These are phyloP conservation scores for Echites panduratus DNA, from an alignment of 257 asterid species.

Conservation along the genomic window DNA sequence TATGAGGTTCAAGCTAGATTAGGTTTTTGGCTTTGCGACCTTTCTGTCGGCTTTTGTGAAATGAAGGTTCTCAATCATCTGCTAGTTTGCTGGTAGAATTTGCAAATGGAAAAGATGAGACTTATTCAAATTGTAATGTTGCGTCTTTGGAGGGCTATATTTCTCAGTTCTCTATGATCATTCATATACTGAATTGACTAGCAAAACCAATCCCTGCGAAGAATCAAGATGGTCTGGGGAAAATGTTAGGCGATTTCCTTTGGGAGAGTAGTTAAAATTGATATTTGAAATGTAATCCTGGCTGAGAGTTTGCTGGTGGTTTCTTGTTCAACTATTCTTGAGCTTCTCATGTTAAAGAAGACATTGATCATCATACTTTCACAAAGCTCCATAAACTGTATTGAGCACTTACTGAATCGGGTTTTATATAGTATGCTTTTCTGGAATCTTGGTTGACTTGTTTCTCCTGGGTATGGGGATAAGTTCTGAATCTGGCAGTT, in stretches of 20 bases:
- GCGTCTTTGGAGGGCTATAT: not conserved
- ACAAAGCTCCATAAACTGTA: not conserved
- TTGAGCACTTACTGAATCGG: not conserved
- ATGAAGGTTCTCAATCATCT: not conserved
- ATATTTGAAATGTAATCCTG: not conserved
- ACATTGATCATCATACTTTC: not conserved
- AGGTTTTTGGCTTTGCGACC: conserved; percentile 1
- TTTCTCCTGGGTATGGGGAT: not conserved
- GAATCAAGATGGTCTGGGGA: not conserved
- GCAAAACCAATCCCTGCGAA: not conserved
- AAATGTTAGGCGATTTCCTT: not conserved
- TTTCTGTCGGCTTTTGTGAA: not conserved
- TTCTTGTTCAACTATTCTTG: not conserved
- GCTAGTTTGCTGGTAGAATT: conserved; percentile 9
- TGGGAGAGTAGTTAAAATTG: not conserved
- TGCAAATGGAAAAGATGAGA: not conserved
- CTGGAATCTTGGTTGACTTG: not conserved
- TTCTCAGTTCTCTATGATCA: not conserved
- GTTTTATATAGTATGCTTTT: not conserved
- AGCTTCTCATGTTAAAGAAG: not conserved
- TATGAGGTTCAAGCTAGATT: not conserved
- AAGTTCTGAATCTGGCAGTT: not conserved
- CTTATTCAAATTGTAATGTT: not conserved
- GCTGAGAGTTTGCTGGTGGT: not conserved
- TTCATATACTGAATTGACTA: not conserved